Evolutionary conservation across 495 filamentous ascomycete genomes (phyloP), one percentile per base, ranked within the genome.

Genomic region (Penicillium malachiteum): DNA sequence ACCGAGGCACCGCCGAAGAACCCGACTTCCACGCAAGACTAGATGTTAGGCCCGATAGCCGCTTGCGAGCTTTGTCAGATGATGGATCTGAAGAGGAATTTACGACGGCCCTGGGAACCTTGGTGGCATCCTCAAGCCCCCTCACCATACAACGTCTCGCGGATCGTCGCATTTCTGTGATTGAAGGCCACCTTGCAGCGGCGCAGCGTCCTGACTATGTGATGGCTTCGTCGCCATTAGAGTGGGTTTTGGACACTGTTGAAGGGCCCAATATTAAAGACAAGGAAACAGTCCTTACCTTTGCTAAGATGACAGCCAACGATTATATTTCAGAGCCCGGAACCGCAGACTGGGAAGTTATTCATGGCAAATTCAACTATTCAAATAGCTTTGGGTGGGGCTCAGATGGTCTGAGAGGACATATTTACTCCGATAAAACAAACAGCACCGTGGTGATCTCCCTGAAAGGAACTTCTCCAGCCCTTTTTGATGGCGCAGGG

Each of bases 401-500:
- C 68, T 74, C 71, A 14, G 92, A 97, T 71, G 92, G 92, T 12
- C 78, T 98, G 7, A 82, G 95, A 55, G 94, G 94, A 1, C 95
- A 98, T 66, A 86, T 98, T 32, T 98, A 92, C 70, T 85, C 87
- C 10, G 90, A 97, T 62, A 79, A 92, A 64, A 84, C 70, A 31
- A 97, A 97, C 69, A 81, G 79, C 31, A 97, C 93, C 2, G 79
- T 98, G 50, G 84, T 97, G 34, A 91, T 98, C 46, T 92, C 90
- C 2, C 73, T 98, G 32, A 98, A 98, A 71, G 92, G 93, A 16
- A 96, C 91, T 6, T 88, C 91, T 0, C 81, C 84, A 1, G 94
- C 95, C 10, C 84, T 97, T 9, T 97, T 96, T 66, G 94, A 97
- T 68, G 94, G 94, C 3, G 89, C 91, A 8, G 92, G 90, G 11